Evolutionary conservation across 2,329 filamentous ascomycete genomes (phyloP), one percentile per base, ranked within the genome.

Genomic region (Didymellaceae sp.): DNA sequence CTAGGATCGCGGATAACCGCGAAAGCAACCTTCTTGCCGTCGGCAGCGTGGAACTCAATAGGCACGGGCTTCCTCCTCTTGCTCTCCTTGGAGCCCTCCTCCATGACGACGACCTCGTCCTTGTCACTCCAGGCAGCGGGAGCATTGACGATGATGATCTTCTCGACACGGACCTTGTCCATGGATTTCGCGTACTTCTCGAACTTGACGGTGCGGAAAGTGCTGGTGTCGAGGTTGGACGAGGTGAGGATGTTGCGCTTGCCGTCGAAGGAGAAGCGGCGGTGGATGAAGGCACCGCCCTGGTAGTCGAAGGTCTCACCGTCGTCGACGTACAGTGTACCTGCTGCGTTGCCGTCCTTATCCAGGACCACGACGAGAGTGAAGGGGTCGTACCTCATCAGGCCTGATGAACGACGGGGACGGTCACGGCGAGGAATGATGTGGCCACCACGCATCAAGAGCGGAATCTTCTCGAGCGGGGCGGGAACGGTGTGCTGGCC

Each of bases 321-420:
- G 60, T 99, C 94, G 67, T 99, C 94, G 22, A 91, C 80, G 67
- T 99, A 99, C 6, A 99, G 78, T 39, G 89, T 87, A 21, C 94
- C 94, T 38, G 87, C 83, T 0, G 93, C 91, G 63, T 86, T 84
- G 44, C 88, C 86, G 24, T 83, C 79, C 59, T 85, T 83, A 60
- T 84, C 79, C 13, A 95, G 78, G 0, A 84, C 83, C 2, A 97
- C 80, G 2, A 99, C 86, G 1, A 99, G 83, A 0, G 94, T 99
- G 77, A 96, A 96, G 31, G 95, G 92, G 71, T 99, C 94, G 74
- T 86, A 96, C 65, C 85, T 88, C 94, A 97, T 97, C 35, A 97
- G 80, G 16, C 89, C 86, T 50, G 86, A 89, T 50, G 91, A 96
- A 53, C 93, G 86, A 47, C 94, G 86, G 4, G 92, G 91, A 18